phyloP scores from a whole-genome alignment of 345 rosid species.

The Eucalyptus curtisii region DNA sequence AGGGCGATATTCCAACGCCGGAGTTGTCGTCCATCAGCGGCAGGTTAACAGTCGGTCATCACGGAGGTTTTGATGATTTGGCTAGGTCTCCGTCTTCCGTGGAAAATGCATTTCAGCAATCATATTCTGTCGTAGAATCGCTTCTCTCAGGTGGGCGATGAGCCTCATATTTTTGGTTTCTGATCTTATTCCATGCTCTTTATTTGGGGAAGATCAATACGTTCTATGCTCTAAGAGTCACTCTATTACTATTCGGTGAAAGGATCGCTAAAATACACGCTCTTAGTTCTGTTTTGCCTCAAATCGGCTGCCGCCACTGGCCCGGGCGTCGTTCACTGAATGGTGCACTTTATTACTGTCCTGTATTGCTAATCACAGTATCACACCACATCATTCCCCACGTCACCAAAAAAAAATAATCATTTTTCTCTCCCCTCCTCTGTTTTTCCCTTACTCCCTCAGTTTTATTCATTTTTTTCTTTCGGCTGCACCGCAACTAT shows the following conservation, averaged over 20 bases:
- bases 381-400: not conserved
- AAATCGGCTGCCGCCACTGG: not conserved
- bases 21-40: not conserved
- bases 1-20: not conserved
- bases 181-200: not conserved
- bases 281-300: not conserved
- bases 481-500: not conserved
- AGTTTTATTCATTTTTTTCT: not conserved
- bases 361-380: not conserved
- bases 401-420: not conserved
- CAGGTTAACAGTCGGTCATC: constrained; percentile 15
- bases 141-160: constrained; percentile 51
- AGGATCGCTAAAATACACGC: not conserved
- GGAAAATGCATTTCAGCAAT: constrained; percentile 2
- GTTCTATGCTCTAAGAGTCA: not conserved
- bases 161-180: not conserved
- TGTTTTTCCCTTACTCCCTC: not conserved
- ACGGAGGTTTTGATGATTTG: constrained; percentile 31
- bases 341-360: not conserved
- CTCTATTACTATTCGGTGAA: not conserved
- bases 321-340: not conserved
- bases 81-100: constrained; percentile 23
- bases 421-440: not conserved
- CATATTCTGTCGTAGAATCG: constrained; percentile 36
- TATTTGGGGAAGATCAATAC: not conserved